Evolutionary conservation across 2,329 filamentous ascomycete species (phyloP), one percentile per base, ranked within the genome.

Genomic region (Fusarium chlamydosporum): DNA sequence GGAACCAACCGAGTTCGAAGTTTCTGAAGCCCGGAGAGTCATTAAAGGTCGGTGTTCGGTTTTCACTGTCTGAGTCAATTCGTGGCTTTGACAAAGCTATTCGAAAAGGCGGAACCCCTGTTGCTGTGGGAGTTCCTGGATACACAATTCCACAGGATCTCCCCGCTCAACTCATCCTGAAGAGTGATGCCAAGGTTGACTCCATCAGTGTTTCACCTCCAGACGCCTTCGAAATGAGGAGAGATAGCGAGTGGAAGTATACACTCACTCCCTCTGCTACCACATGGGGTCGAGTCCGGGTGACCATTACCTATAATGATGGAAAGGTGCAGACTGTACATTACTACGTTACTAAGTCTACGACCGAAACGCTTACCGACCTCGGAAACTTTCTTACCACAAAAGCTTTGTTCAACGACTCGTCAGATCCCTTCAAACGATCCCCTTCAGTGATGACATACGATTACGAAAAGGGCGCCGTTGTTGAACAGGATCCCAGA

Each of bases 391-490:
- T 89, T 67, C 79, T 86, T n/a, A 85, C 84, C 2, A 86, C 82
- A 0, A 77, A 83, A 4, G 83, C 85, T 45, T 87, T 82, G 79
- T 88, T 82, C 74, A 82, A 78, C 7, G 75, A 86, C 53, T 79
- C 78, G 0, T 80, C 80, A 0, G 87, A 89, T 57, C 84, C 85
- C 0, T 89, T 89, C 64, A 76, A 80, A 2, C 80, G 87, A 31
- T 80, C 82, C 0, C 83, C 85, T 0, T 88, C 86, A 0, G 80
- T 88, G 59, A 85, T 89, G 76, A 83, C 82, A 0, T 89, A 88
- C 64, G 86, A 89, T 69, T 83, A 77, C 72, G 86, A 82, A 75
- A 81, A 67, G 4, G 73, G 75, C 7, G 67, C 77, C 9, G 79
- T 81, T 26, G 82, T 85, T 4, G 74, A 77, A 31, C 83, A 85